Base-by-base conservation (phyloP, 805 yeast species). In the Maudiozyma bulderi region DNA sequence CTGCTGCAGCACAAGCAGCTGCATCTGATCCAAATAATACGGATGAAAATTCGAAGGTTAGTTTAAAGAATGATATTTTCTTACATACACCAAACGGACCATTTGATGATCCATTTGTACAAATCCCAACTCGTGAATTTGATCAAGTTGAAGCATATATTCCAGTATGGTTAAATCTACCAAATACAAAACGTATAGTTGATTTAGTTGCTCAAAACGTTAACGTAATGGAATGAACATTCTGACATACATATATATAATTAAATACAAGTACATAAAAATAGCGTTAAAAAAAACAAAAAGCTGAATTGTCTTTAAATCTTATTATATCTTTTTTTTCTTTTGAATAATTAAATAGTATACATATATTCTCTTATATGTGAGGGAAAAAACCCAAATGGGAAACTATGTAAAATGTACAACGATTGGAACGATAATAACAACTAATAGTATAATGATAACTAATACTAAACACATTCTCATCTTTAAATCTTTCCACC, bases 401-500 rank as follows among this genome's bases (percentile, higher is more conserved):
- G n/a, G 6, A 15, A 8, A 8, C 49, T 59, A 71, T 42, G 75
- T 76, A 67, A 89, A 90, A 65, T 90, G 96, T 50, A 91, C 88
- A 34, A 86, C 97, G 53, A 93, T 81, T 32, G 98, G 98, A 40
- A 91, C 96, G 56, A 90, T 86, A 54, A 84, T 80, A 49, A 91
- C 95, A 48, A 91, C 85, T 50, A 91, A 70, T 57, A 91, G 70
- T 47, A 90, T 80, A 62, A 91, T 81, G 47, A 93, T 82, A 31
- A 84, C 85, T 44, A 84, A 80, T 51, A 90, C 83, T 50, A 86
- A 71, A 69, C 98, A 91, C 74, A 90, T 73, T 69, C 95, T 84
- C 91, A 93, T 85, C 74, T 93, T 93, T 80, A 93, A 77, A 67
- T 91, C 96, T 70, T 93, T 91, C 86, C 95, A 86, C 98, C 98